phyloP scores from a whole-genome alignment of 139 green algal species.

The Klebsormidium nitens region DNA sequence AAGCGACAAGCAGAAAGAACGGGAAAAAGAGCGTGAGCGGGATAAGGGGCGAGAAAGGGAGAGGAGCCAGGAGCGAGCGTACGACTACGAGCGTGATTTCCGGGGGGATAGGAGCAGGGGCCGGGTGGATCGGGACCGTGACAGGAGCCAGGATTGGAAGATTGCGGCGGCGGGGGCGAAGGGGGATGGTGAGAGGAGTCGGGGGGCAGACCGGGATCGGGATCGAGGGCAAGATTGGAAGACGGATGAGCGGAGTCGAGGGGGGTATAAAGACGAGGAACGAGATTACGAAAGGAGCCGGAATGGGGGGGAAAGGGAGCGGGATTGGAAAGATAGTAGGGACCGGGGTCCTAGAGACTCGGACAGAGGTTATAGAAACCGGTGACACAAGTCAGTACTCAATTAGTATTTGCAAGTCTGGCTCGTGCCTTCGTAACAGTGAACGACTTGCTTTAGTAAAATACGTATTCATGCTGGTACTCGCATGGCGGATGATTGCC shows the following conservation, averaged over 20 bases:
- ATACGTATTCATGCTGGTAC: no score
- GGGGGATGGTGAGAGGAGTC: not conserved
- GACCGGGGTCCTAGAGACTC: no score
- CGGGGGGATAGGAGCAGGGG: constrained; percentile 9
- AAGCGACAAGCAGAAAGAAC: not conserved
- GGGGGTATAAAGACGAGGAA: constrained; percentile 1
- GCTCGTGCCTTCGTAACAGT: no score
- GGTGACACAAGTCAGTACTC: no score
- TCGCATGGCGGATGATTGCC: no score
- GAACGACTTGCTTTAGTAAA: no score
- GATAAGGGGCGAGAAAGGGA: constrained; percentile 14
- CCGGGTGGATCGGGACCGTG: not conserved
- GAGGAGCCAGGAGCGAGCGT: not conserved
- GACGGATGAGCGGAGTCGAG: constrained; percentile 7
- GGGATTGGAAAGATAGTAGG: constrained; percentile 5
- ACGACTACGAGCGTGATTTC: not conserved
- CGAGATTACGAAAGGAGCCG: constrained; percentile 11
- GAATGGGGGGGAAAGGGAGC: constrained; percentile 16
- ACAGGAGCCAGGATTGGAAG: not conserved
- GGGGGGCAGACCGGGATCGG: constrained; percentile 4
- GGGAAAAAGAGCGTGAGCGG: not conserved
- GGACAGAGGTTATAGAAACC: no score
- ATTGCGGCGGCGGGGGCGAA: not conserved
- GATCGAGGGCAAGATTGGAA: constrained; percentile 1
- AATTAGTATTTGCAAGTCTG: no score